phyloP scores from a whole-genome alignment of 2,329 filamentous ascomycete species.

The Penicillium sp. region DNA sequence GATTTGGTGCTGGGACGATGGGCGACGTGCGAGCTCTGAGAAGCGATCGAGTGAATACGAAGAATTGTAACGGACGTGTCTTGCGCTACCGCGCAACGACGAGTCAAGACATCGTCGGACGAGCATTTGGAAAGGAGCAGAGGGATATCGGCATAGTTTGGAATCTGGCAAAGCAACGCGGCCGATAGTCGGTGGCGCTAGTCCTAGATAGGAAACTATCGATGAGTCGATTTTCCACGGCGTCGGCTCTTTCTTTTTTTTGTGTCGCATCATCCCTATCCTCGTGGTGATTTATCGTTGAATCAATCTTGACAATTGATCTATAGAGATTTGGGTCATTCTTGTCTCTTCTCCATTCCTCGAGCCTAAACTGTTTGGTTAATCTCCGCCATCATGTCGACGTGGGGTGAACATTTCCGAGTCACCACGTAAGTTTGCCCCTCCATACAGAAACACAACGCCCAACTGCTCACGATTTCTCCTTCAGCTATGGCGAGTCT shows the following conservation, averaged over 20 bases:
- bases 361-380: conserved; percentile 3
- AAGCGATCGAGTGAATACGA: conserved; percentile 37
- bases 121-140: conserved; percentile 31
- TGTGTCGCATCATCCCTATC: conserved; percentile 6
- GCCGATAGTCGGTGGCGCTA: conserved; percentile 36
- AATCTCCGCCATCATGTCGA: conserved; percentile 67
- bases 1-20: conserved; percentile 59
- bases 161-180: conserved; percentile 6
- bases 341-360: conserved; percentile 7
- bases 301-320: conserved; percentile 2
- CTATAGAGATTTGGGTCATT: background rate
- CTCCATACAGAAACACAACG: conserved; percentile 13
- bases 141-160: conserved; percentile 7
- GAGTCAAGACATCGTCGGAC: conserved; percentile 24
- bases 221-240: conserved; percentile 30
- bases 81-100: conserved; percentile 16
- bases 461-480: conserved; percentile 25
- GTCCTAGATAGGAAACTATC: conserved; percentile 28
- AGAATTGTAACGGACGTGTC: conserved; percentile 34
- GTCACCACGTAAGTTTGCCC: conserved; percentile 72
- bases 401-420: conserved; percentile 79
- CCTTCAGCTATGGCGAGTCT: conserved; percentile 71
- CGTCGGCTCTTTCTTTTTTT: conserved; percentile 4
- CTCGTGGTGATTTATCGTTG: background rate
- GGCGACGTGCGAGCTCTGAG: conserved; percentile 39